Evolutionary conservation across 2,329 filamentous ascomycete genomes (phyloP).

Genomic region (Colletotrichum lupini): DNA sequence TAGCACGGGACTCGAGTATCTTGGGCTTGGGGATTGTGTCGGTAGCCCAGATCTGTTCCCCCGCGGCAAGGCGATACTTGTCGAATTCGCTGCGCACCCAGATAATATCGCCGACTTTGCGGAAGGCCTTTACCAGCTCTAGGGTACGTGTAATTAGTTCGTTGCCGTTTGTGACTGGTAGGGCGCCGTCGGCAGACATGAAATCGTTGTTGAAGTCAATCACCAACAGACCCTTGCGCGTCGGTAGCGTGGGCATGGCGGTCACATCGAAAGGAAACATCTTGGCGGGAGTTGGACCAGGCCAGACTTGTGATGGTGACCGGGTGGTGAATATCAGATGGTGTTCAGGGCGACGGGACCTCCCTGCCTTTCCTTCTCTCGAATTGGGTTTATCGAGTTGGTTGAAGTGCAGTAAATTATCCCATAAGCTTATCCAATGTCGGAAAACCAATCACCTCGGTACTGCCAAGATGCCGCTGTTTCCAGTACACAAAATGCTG

Average conservation of each 20-base stretch:
- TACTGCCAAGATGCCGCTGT: not conserved
- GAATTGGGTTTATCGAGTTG: not conserved
- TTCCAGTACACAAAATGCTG: not conserved
- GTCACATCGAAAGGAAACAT: constrained; percentile 69
- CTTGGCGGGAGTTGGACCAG: constrained; percentile 24
- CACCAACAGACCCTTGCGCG: constrained; percentile 79
- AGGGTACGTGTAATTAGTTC: constrained; percentile 76
- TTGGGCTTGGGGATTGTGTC: constrained; percentile 41
- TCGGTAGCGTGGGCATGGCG: constrained; percentile 65
- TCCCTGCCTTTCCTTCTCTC: not conserved
- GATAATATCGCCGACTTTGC: constrained; percentile 77
- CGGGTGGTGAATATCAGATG: not conserved
- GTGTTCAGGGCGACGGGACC: not conserved
- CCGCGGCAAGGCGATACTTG: constrained; percentile 66
- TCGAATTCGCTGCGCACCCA: constrained; percentile 86
- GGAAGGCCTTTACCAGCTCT: constrained; percentile 77
- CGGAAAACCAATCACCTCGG: not conserved
- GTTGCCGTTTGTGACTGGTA: constrained; percentile 72
- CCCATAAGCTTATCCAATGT: not conserved
- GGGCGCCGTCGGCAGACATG: constrained; percentile 72
- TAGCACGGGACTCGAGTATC: constrained; percentile 40
- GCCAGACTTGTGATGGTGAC: not conserved
- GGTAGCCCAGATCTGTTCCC: constrained; percentile 60
- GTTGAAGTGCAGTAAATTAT: not conserved
- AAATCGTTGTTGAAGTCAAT: constrained; percentile 95